phyloP scores from a whole-genome alignment of 768 basidiomycete genomes.

The Suillus subaureus region DNA sequence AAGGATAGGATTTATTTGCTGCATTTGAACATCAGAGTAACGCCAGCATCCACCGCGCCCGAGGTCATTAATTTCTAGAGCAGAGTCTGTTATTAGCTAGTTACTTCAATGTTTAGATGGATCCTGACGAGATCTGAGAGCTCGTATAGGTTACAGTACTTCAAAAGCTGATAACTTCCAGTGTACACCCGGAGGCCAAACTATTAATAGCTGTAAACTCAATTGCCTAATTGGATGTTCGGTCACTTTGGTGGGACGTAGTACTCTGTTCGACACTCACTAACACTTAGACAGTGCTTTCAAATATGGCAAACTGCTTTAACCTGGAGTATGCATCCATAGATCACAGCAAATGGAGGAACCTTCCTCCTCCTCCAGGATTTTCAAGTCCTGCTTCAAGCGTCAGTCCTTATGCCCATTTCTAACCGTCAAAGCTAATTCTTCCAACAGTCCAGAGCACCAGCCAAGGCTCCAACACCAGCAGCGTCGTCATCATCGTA shows the following conservation, averaged over 20 bases:
- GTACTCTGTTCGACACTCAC: neutral
- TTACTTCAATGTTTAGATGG: neutral
- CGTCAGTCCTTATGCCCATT: slow-evolving; percentile 14
- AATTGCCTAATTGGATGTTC: neutral
- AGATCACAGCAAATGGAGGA: slow-evolving; percentile 52
- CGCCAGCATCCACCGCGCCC: neutral
- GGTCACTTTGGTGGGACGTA: neutral
- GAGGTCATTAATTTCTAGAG: neutral
- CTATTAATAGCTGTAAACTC: no score
- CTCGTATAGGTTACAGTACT: neutral
- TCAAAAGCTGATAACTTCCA: neutral
- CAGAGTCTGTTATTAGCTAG: neutral
- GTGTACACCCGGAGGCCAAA: no score
- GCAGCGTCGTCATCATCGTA: slow-evolving; percentile 47
- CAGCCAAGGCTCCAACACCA: slow-evolving; percentile 36
- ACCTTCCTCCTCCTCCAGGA: slow-evolving; percentile 68
- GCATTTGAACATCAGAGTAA: neutral
- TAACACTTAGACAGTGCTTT: neutral
- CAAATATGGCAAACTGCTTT: slow-evolving; percentile 13
- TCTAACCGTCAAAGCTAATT: neutral
- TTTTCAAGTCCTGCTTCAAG: slow-evolving; percentile 50
- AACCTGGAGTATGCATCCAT: slow-evolving; percentile 34
- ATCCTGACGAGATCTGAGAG: neutral
- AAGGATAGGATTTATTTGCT: neutral
- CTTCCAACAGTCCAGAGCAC: slow-evolving; percentile 44